Evolutionary conservation across 2,329 filamentous ascomycete species (phyloP).

Genomic region (Lachnum nothofagi): DNA sequence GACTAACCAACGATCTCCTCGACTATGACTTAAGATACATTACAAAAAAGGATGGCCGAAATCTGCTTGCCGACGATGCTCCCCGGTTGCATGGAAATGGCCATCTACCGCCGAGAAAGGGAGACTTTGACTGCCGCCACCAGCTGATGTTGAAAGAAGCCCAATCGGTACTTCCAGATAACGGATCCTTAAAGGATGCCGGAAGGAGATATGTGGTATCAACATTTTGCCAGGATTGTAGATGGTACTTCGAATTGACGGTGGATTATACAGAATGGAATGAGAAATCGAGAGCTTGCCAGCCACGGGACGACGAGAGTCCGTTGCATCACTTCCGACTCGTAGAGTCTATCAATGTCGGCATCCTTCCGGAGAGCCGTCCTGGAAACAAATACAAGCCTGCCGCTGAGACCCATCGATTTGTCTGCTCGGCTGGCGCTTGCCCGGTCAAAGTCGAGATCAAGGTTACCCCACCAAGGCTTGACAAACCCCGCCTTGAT

Average conservation of each 20-base stretch:
- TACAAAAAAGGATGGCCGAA: slow-evolving; percentile 33
- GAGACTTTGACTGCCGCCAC: slow-evolving; percentile 51
- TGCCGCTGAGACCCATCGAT: slow-evolving; percentile 42
- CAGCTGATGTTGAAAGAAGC: slow-evolving; percentile 51
- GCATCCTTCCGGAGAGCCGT: slow-evolving; percentile 28
- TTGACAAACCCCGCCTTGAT: slow-evolving; percentile 43
- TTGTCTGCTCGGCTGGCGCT: slow-evolving; percentile 52
- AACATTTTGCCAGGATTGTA: slow-evolving; percentile 56
- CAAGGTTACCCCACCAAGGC: slow-evolving; percentile 46
- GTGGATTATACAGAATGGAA: slow-evolving; percentile 46
- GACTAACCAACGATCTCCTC: slow-evolving; percentile 41
- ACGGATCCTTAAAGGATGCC: too few relatives aligned
- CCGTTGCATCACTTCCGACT: slow-evolving; percentile 58
- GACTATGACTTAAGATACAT: slow-evolving; percentile 39
- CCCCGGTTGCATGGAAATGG: slow-evolving; percentile 41
- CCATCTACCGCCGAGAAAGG: slow-evolving; percentile 24
- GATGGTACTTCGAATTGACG: slow-evolving; percentile 55
- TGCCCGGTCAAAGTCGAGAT: slow-evolving; percentile 53
- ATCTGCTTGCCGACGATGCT: slow-evolving; percentile 52
- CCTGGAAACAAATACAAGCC: slow-evolving; percentile 28
- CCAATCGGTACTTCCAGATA: slow-evolving; percentile 46
- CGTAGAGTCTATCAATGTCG: slow-evolving; percentile 36
- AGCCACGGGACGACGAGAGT: slow-evolving; percentile 38
- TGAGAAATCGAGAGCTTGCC: slow-evolving; percentile 27
- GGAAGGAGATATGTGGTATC: slow-evolving; percentile 55